Conservation (phyloP, 352 stramenopile genomes). For the Globisporangium nagaii region DNA sequence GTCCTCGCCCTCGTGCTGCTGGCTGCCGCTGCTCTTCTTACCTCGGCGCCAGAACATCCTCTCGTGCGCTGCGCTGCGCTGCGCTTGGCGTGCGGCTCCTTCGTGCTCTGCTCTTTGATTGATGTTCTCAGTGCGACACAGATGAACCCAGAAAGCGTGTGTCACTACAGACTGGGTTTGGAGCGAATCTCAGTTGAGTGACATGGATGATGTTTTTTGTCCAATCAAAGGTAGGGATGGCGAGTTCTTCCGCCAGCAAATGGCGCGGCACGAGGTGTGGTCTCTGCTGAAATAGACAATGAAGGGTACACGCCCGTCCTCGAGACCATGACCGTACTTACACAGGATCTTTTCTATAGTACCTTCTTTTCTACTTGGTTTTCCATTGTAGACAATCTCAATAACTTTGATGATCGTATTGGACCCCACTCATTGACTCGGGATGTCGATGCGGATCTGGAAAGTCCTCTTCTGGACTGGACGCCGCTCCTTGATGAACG, state of each 20-base stretch:
- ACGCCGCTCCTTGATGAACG: conserved; percentile 29
- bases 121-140: background rate
- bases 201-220: background rate
- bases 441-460: conserved; percentile 6
- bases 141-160: background rate
- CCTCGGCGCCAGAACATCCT: conserved; percentile 68
- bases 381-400: conserved; percentile 22
- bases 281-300: background rate
- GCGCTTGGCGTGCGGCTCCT: too few relatives aligned
- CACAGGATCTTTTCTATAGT: conserved; percentile 34
- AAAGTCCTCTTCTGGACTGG: conserved; percentile 5
- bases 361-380: conserved; percentile 27
- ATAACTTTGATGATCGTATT: conserved; percentile 21
- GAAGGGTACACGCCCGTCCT: background rate
- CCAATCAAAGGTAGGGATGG: too few relatives aligned
- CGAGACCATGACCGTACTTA: conserved; percentile 21
- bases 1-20: conserved; percentile 16
- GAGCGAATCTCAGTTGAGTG: background rate
- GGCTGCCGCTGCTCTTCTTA: conserved; percentile 15
- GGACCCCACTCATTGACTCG: conserved; percentile 12
- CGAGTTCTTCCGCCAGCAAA: too few relatives aligned
- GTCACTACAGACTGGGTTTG: too few relatives aligned
- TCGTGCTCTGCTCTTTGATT: conserved; percentile 2
- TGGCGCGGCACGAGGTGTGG: too few relatives aligned
- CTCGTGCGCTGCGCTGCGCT: background rate